A percentile compares a stretch with the other conserved stretches of the same genome.
These are phyloP conservation scores for Hondaea fermentalgiana DNA, from an alignment of 108 stramenopile species.

Conservation along the genomic window DNA sequence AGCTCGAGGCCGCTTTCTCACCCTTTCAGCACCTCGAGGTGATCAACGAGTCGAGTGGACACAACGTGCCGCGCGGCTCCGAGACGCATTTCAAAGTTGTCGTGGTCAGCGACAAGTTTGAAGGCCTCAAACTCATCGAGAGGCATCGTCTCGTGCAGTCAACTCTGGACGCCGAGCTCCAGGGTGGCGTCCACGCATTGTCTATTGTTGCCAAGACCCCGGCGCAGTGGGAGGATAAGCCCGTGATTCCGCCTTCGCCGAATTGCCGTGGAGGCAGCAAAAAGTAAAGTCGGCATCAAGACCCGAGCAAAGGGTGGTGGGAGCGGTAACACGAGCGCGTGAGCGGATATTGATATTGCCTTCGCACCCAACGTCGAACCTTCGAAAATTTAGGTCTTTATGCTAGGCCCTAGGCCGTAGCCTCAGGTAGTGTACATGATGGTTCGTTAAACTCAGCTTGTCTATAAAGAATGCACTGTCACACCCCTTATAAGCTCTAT, in stretches of 20 bases:
- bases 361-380: no score
- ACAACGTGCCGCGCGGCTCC: conserved; percentile 71
- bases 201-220: conserved; percentile 89
- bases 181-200: conserved; percentile 84
- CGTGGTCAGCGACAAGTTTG: conserved; percentile 65
- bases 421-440: no score
- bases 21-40: conserved; percentile 59
- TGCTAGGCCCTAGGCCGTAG: no score
- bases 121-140: conserved; percentile 48
- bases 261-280: conserved; percentile 1
- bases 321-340: no score
- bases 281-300: not conserved
- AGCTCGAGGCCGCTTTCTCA: conserved; percentile 45
- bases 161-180: conserved; percentile 59
- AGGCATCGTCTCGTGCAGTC: conserved; percentile 77
- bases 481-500: no score
- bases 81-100: conserved; percentile 94
- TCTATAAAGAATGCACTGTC: no score
- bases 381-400: no score
- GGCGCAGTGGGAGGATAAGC: conserved; percentile 65
- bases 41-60: conserved; percentile 71
- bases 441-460: no score
- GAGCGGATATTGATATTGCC: no score
- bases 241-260: not conserved
- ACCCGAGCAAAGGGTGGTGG: no score